Evolutionary conservation across 1,284 basidiomycete genomes (phyloP), one percentile per base, ranked within the genome.

Genomic region (Fistulina hepatica): DNA sequence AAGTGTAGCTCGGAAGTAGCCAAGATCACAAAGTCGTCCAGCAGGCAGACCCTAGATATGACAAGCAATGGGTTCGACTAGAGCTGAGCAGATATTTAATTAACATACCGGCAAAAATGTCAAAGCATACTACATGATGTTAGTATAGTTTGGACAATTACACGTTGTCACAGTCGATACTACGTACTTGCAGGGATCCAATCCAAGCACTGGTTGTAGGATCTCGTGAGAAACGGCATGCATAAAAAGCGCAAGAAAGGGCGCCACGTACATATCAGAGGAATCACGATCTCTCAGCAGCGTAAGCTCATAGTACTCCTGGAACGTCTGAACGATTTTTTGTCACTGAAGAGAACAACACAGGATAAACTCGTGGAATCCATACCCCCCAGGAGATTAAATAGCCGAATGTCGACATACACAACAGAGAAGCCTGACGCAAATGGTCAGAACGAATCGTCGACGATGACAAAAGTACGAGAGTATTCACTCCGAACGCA

Each of bases 21-120:
- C 73, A 16, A 65, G 51, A 50, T 76, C 73, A 51, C 72, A 71
- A 16, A 74, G 51, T 2, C 67, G 64, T 0, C 71, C 71, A 12
- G 61, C 55, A 23, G 72, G 40, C 17, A 72, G 55, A 10, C 64
- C 60, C 37, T 32, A 8, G 5, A 6, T 15, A 32, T 20, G n/a
- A 1, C 3, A 31, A 11, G 31, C 12, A 33, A 13, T 34, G n/a
- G n/a, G n/a, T n/a, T n/a, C n/a, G n/a, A n/a, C n/a, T 5, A 12
- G 21, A 3, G 5, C 19, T 12, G 17, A 24, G 21, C 11, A 12
- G 21, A 6, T 13, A 24, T 19, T 6, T 6, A 21, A 10, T 8
- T 7, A 6, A 15, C 32, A 19, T n/a, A 25, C 15, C 10, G 63
- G 62, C n/a, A 71, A 48, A 46, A 71, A 68, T n/a, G 64, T 55